These are phyloP conservation scores for Rhodosporidiobolus odoratus DNA, from an alignment of 768 basidiomycete genomes.

Conservation along the genomic window DNA sequence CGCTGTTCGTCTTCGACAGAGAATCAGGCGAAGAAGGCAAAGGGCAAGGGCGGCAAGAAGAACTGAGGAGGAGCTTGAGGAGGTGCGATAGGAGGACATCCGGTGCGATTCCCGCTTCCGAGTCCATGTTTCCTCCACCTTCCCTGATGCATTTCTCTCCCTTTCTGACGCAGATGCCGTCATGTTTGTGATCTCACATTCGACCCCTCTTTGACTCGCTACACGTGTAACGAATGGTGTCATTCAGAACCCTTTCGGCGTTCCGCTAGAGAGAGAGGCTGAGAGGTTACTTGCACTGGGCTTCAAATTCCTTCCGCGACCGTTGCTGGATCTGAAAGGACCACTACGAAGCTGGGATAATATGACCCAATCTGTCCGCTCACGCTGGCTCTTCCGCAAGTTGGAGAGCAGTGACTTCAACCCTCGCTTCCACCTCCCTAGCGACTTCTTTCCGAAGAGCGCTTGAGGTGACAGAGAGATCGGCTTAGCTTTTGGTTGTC, in stretches of 20 bases:
- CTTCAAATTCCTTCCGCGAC: not conserved
- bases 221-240: not conserved
- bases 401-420: not conserved
- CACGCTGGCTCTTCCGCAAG: not conserved
- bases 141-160: not conserved
- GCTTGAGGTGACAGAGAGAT: not conserved
- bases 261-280: not conserved
- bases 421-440: not conserved
- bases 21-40: not conserved
- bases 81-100: not conserved
- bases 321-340: not conserved
- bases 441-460: not conserved
- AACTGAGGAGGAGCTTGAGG: not conserved
- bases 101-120: not conserved
- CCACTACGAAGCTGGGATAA: not conserved
- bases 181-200: not conserved
- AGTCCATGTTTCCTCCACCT: not conserved
- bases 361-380: not conserved
- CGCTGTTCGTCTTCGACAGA: not conserved
- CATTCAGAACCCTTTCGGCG: not conserved
- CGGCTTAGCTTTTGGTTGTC: not conserved
- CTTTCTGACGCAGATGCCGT: not conserved
- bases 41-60: not conserved
- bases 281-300: not conserved
- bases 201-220: not conserved